phyloP scores from a whole-genome alignment of 202 grass and related monocot genomes.

The Zizania palustris region DNA sequence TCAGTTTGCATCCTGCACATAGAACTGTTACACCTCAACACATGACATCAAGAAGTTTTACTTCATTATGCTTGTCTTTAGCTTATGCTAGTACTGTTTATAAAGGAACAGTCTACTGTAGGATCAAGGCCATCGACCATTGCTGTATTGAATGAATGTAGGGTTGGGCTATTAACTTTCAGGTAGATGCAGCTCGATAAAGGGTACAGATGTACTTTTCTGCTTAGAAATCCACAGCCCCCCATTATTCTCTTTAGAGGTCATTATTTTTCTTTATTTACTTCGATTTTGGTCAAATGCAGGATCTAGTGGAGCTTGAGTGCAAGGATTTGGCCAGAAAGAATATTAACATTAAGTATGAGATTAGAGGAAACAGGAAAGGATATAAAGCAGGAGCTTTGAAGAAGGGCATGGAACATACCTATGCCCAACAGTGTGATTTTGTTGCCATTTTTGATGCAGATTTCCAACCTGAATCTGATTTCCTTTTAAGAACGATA shows the following conservation, averaged over 20 bases:
- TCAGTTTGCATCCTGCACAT: background rate
- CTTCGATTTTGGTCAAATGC: constrained; percentile 36
- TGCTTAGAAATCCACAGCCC: background rate
- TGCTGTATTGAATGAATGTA: background rate
- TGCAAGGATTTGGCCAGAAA: constrained; percentile 65
- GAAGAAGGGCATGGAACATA: constrained; percentile 70
- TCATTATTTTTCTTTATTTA: constrained; percentile 5
- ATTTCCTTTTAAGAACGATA: constrained; percentile 76
- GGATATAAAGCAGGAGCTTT: constrained; percentile 84
- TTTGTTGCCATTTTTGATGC: constrained; percentile 84
- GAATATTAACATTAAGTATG: constrained; percentile 69
- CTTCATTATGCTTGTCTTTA: background rate
- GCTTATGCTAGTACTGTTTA: background rate
- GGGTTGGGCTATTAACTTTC: background rate
- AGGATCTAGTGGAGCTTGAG: constrained; percentile 76
- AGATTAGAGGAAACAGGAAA: constrained; percentile 59
- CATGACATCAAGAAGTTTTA: constrained; percentile 6
- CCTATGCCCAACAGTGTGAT: constrained; percentile 66
- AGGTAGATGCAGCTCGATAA: background rate
- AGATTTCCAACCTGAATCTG: constrained; percentile 79
- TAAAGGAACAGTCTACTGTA: background rate
- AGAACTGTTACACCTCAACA: background rate
- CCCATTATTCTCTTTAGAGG: background rate
- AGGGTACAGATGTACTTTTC: background rate
- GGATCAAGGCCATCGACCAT: background rate